phyloP scores from a whole-genome alignment of 73 alveolate species.

The Paramecium caudatum region DNA sequence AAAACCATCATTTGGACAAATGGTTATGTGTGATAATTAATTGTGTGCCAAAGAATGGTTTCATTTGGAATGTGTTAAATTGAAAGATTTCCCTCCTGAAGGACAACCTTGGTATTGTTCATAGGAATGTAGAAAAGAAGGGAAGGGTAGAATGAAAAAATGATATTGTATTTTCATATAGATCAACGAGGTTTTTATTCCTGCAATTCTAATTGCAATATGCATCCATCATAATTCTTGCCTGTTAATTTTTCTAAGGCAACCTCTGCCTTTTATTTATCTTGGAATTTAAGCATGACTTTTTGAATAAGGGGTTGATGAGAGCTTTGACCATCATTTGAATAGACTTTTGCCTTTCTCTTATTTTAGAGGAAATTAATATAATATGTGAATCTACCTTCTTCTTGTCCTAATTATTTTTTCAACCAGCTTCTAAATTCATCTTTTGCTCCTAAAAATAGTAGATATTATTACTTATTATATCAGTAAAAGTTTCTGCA shows the following conservation, averaged over 20 bases:
- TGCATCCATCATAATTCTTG: constrained; percentile 23
- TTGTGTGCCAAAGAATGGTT: constrained; percentile 59
- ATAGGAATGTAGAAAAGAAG: constrained; percentile 49
- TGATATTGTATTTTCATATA: background rate
- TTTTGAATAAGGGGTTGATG: constrained; percentile 34
- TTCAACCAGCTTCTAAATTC: constrained; percentile 38
- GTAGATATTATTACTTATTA: background rate
- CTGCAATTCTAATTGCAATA: constrained; percentile 25
- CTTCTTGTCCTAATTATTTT: background rate
- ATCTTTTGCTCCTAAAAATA: constrained; percentile 22
- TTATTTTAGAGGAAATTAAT: constrained; percentile 44
- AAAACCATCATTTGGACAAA: constrained; percentile 61
- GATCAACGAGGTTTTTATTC: constrained; percentile 62
- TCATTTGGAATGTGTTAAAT: constrained; percentile 62
- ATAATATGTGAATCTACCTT: background rate
- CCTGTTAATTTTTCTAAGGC: background rate
- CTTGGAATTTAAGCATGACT: constrained; percentile 34
- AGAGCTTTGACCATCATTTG: background rate
- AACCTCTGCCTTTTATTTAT: constrained; percentile 16
- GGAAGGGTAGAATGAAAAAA: constrained; percentile 22
- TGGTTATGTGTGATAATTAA: constrained; percentile 69
- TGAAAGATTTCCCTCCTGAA: constrained; percentile 47
- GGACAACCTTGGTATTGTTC: constrained; percentile 50
- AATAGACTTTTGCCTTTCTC: constrained; percentile 32
- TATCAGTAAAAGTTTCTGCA: constrained; percentile 6